Conservation (phyloP, 305 asterid genomes). For the Fraxinus albicans region DNA sequence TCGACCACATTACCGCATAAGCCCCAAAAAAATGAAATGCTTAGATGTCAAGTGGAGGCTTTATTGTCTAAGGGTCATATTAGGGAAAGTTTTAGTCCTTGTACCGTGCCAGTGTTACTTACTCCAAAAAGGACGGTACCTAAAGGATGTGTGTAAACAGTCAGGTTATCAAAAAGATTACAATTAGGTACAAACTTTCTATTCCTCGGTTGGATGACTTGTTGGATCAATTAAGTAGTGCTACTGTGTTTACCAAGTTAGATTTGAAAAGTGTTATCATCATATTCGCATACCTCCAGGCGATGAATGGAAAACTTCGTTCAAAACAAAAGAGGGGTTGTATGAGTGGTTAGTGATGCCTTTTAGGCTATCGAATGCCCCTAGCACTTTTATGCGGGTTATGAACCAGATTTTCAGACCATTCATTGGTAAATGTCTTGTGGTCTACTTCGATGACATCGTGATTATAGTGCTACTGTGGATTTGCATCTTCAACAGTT, state of each 20-base stretch:
- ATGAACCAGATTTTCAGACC: neutral
- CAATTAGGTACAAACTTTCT: neutral
- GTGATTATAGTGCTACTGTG: neutral
- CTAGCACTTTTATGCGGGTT: conserved; percentile 9
- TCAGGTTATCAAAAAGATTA: neutral
- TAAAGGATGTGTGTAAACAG: neutral
- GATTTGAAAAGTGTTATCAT: neutral
- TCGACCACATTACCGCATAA: neutral
- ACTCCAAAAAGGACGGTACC: conserved; percentile 3
- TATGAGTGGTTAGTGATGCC: conserved; percentile 22
- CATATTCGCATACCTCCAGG: neutral
- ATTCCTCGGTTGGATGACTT: neutral
- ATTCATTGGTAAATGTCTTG: conserved; percentile 7
- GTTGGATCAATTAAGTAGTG: neutral
- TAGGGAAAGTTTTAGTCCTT: neutral
- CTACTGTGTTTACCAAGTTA: neutral
- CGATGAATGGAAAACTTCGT: neutral
- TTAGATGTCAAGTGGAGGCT: neutral
- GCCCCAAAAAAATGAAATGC: neutral
- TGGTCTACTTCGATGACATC: conserved; percentile 10
- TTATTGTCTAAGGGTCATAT: neutral
- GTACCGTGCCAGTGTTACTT: neutral
- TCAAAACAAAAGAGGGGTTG: neutral
- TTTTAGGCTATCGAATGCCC: conserved; percentile 1
- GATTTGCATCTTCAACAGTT: neutral